phyloP scores from a whole-genome alignment of 1,139 yeast genomes.

The Debaryomyces psychrophilus region DNA sequence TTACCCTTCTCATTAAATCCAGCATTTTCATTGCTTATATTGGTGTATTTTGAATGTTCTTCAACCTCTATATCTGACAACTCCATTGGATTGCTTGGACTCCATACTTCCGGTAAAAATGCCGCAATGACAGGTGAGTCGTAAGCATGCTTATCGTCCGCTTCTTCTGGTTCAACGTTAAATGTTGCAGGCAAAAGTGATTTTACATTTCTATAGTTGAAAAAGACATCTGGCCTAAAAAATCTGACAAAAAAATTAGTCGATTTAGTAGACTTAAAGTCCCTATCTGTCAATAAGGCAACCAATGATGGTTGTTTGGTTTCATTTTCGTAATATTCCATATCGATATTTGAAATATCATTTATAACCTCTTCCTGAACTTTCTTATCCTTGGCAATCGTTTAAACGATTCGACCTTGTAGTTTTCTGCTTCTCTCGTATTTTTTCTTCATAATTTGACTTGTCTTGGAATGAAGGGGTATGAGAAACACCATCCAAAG shows the following conservation, averaged over 20 bases:
- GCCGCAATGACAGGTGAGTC: slow-evolving; percentile 73
- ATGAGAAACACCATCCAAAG: slow-evolving; percentile 67
- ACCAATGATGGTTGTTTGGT: slow-evolving; percentile 24
- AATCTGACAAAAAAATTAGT: slow-evolving; percentile 47
- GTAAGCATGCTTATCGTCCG: slow-evolving; percentile 51
- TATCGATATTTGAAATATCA: slow-evolving; percentile 26
- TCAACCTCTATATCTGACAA: slow-evolving; percentile 64
- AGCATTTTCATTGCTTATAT: slow-evolving; percentile 70
- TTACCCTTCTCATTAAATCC: slow-evolving; percentile 61
- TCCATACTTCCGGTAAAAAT: slow-evolving; percentile 77
- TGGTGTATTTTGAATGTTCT: slow-evolving; percentile 44
- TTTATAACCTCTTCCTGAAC: slow-evolving; percentile 24
- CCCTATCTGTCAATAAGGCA: slow-evolving; percentile 60
- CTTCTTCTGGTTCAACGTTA: slow-evolving; percentile 32
- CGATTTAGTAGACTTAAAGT: slow-evolving; percentile 35
- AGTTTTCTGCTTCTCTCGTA: slow-evolving; percentile 26
- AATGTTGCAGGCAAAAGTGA: slow-evolving; percentile 55
- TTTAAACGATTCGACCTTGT: slow-evolving; percentile 12
- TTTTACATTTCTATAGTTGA: slow-evolving; percentile 58
- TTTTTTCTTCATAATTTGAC: slow-evolving; percentile 40
- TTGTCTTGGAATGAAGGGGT: slow-evolving; percentile 56
- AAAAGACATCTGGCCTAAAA: slow-evolving; percentile 67
- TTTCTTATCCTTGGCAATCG: slow-evolving; percentile 20
- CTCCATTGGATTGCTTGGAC: slow-evolving; percentile 85
- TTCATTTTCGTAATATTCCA: slow-evolving; percentile 13